Conservation (phyloP, 225 moss, liverwort and hornwort species). For the Anthoceros angustus region DNA sequence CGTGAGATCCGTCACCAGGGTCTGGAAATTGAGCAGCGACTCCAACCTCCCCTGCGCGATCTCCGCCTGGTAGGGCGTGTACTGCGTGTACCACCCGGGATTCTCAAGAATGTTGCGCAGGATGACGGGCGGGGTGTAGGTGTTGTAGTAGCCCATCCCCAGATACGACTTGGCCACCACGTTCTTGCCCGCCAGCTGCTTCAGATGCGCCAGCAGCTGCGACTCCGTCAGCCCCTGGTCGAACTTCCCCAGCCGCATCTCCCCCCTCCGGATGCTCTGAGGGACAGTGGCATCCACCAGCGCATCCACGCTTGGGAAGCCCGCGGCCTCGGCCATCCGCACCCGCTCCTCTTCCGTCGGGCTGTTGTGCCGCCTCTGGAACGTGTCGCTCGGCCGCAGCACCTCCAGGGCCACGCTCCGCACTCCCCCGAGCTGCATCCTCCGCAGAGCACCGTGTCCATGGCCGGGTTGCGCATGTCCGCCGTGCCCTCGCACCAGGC, state of each 20-base stretch:
- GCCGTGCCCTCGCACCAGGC: background rate
- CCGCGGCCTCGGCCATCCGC: conserved; percentile 60
- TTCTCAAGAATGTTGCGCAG: conserved; percentile 95
- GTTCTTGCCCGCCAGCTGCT: conserved; percentile 54
- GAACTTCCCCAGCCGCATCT: conserved; percentile 49
- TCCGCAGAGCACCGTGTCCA: conserved; percentile 4
- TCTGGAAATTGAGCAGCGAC: conserved; percentile 88
- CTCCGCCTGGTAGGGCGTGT: conserved; percentile 98
- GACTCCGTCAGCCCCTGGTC: conserved; percentile 77
- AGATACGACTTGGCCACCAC: conserved; percentile 61
- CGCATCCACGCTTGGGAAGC: conserved; percentile 48
- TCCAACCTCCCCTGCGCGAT: conserved; percentile 91
- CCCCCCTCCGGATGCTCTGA: conserved; percentile 50
- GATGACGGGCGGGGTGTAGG: conserved; percentile 64
- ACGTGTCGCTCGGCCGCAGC: conserved; percentile 77
- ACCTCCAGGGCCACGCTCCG: conserved; percentile 59
- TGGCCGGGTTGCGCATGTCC: background rate
- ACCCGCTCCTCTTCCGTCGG: conserved; percentile 49
- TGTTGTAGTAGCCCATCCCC: conserved; percentile 94
- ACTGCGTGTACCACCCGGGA: conserved; percentile 98
- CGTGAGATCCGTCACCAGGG: conserved; percentile 76
- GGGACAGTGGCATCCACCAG: conserved; percentile 84
- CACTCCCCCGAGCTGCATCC: conserved; percentile 14
- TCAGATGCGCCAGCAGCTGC: conserved; percentile 66
- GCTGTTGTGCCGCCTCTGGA: conserved; percentile 82